Base-by-base conservation (phyloP, 768 basidiomycete genomes). In the Pluteus cervinus region DNA sequence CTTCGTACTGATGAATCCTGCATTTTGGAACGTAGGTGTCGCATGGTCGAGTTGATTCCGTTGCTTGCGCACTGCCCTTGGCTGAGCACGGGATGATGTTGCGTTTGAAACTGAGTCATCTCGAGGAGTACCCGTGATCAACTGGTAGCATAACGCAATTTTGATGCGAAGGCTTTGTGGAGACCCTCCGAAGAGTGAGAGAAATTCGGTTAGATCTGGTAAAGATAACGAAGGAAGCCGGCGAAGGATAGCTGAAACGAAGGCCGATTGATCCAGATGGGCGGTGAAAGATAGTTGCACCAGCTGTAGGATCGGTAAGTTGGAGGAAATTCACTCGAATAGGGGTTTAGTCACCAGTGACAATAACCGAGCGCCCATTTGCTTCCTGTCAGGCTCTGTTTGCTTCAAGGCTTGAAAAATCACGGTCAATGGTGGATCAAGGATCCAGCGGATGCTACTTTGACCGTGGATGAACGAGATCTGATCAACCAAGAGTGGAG, bases 361-460 rank as follows among this genome's bases (percentile, higher is more conserved):
- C 41, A 62, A 38, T 24, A 71, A 38, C 29, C 61, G 65, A 26
- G 41, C 41, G n/a, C 66, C 65, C 45, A 63, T 47, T 7, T 36
- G 46, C 41, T 56, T 61, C 16, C 51, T 56, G 26, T 54, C 43
- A 24, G 49, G 29, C 9, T 60, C 54, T 25, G 42, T 30, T 37
- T 72, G 63, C 25, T 49, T 29, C 28, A 66, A 29, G 34, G 65
- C 61, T 28, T 56, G 50, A 32, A 69, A 63, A 24, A 65, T 45
- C 24, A 79, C 63, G 35, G 75, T 68, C 12, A 82, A 53, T 1
- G 75, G 71, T 15, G 56, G 57, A 21, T 67, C 66, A 11, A 65
- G 60, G 20, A 82, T 79, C 72, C 78, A 81, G 49, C 78, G 68
- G 5, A 67, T 56, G 18, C 64, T 66, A 16, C 54, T 49, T 15